Evolutionary conservation across 257 asterid genomes (phyloP), one percentile per base, ranked within the genome.

Genomic region (Nicotiana noctiflora): DNA sequence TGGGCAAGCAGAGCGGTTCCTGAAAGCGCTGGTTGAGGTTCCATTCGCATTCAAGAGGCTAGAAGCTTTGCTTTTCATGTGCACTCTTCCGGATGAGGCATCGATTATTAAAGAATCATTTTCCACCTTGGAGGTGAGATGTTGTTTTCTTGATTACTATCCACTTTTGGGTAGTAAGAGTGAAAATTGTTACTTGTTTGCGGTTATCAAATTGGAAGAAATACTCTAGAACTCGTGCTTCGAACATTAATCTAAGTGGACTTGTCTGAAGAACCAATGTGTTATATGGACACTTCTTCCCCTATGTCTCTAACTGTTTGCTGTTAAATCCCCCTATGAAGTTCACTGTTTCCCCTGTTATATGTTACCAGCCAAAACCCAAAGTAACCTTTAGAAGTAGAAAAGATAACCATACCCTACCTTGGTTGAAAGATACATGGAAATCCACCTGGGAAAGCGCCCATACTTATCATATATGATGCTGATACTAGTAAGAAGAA

Each of bases 1-100:
- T 72, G 93, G 95, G 46, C 87, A 87, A 13, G 98, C 98, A 2
- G 98, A 96, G 84, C 93, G 97, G 46, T 96, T 96, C 87, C 92
- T 96, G 72, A 94, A 94, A 88, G 88, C 87, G 29, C 83, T 96
- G 90, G 92, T 91, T 78, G 91, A 90, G 82, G 86, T 92, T 83
- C 99, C 98, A 21, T 91, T 85, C 81, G 98, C 97, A 61, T 92
- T 94, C 82, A 94, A 90, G 88, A 91, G 97, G 86, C 83, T 94
- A 18, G 97, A 94, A 63, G 88, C 89, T 0, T 86, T 94, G 88
- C 89, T 87, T 80, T 89, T 92, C 77, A 92, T 94, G 97, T 83
- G 92, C 86, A 91, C 90, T 72, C 91, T 90, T 82, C 90, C 89
- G 82, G 98, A 92, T 83, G 98, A 94, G 81, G 81, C 81, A 60